Evolutionary conservation across 2,329 filamentous ascomycete species (phyloP).

Genomic region (Penicillium thymicola): DNA sequence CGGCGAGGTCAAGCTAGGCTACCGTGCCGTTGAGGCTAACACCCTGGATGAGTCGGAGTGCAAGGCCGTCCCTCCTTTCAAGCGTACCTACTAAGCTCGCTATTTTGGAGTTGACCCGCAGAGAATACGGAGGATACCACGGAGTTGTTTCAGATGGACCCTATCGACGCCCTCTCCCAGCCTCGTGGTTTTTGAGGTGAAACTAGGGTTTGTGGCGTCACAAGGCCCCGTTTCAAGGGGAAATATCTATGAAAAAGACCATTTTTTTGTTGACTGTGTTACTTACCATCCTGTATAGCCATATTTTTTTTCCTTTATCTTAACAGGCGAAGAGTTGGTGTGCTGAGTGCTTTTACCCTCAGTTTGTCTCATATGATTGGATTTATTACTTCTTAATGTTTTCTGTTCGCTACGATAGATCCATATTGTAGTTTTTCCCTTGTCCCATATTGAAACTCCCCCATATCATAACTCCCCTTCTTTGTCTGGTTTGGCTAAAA

Average conservation of each 20-base stretch:
- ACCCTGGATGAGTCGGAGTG: conserved; percentile 96
- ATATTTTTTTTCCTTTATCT: conserved; percentile 33
- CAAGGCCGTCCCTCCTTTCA: conserved; percentile 94
- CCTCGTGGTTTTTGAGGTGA: conserved; percentile 1
- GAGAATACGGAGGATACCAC: conserved; percentile 18
- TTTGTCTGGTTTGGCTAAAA: background rate
- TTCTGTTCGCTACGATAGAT: background rate
- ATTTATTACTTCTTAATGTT: conserved; percentile 14
- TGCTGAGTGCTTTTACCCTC: conserved; percentile 25
- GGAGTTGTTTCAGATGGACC: conserved; percentile 19
- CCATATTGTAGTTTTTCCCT: background rate
- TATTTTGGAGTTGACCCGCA: conserved; percentile 6
- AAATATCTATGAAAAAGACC: conserved; percentile 29
- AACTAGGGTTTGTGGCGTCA: conserved; percentile 13
- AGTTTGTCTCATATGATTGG: conserved; percentile 25
- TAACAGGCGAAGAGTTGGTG: conserved; percentile 37
- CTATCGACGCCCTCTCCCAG: conserved; percentile 4
- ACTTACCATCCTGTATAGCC: conserved; percentile 40
- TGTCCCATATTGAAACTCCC: too few species aligned
- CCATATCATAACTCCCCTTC: background rate
- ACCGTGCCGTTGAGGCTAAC: conserved; percentile 75
- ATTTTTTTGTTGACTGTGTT: conserved; percentile 34
- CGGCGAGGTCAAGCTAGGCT: conserved; percentile 78
- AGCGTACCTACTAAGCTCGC: conserved; percentile 55
- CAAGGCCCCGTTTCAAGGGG: conserved; percentile 5